These are phyloP conservation scores for Nakazawaea anatomiae DNA, from an alignment of 805 yeast genomes.

Conservation along the genomic window DNA sequence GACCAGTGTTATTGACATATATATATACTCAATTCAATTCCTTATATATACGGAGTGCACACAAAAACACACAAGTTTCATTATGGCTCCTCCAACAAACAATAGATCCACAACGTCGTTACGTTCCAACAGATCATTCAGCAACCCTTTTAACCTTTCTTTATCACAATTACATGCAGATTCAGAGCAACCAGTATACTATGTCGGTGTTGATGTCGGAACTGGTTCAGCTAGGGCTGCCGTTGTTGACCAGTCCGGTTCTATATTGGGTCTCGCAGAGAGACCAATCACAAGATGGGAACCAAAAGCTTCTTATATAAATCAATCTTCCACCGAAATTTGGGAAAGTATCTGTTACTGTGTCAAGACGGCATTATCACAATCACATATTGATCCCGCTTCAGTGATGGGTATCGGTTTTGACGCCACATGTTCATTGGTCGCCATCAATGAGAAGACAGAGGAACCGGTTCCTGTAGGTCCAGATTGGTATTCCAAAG, in stretches of 20 bases:
- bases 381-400: constrained; percentile 63
- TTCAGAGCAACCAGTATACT: constrained; percentile 22
- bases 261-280: constrained; percentile 73
- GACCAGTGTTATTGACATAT: too few species aligned
- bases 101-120: constrained; percentile 10
- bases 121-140: constrained; percentile 20
- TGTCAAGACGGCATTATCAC: constrained; percentile 67
- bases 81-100: constrained; percentile 3
- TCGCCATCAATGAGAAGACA: constrained; percentile 59
- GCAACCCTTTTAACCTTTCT: constrained; percentile 30
- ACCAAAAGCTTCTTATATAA: constrained; percentile 64
- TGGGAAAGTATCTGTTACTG: constrained; percentile 87
- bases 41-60: too few species aligned
- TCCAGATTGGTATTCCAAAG: constrained; percentile 69
- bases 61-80: neutral
- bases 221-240: constrained; percentile 97
- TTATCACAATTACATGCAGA: constrained; percentile 19
- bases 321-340: constrained; percentile 86
- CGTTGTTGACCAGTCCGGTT: constrained; percentile 76
- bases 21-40: neutral
- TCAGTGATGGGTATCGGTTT: constrained; percentile 85
- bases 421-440: constrained; percentile 96
- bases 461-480: constrained; percentile 84
- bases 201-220: constrained; percentile 49
- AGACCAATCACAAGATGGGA: constrained; percentile 75